Conservation (phyloP, 169 alveolate species). For the Theileria parva region DNA sequence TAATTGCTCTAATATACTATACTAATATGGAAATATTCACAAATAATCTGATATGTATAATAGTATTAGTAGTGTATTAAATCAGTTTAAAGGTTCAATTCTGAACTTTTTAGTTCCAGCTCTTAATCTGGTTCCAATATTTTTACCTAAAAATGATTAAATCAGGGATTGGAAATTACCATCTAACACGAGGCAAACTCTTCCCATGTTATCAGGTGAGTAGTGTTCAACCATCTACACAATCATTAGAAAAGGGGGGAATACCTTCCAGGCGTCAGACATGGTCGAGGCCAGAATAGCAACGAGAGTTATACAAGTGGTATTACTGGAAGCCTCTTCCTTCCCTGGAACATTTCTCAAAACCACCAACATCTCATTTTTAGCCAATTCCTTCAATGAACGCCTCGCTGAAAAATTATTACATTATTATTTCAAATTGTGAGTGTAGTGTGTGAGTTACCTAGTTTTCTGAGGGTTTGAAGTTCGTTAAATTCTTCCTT, state of each 20-base stretch:
- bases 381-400: conserved; percentile 75
- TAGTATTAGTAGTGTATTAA: background rate
- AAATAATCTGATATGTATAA: no score
- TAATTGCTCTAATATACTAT: background rate
- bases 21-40: no score
- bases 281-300: conserved; percentile 85
- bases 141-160: conserved; percentile 71
- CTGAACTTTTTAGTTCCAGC: conserved; percentile 84
- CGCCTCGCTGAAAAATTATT: conserved; percentile 65
- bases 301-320: conserved; percentile 81
- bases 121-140: conserved; percentile 82
- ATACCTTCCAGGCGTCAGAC: conserved; percentile 84
- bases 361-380: conserved; percentile 76
- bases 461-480: conserved; percentile 50
- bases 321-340: conserved; percentile 80
- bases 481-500: conserved; percentile 47
- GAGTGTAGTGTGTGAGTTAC: conserved; percentile 21
- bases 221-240: conserved; percentile 75
- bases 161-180: conserved; percentile 42
- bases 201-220: conserved; percentile 80
- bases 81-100: conserved; percentile 83
- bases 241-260: background rate
- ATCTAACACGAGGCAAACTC: conserved; percentile 80
- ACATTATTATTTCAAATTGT: no score
- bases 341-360: conserved; percentile 85